Percentiles rank a stretch among this genome's conserved stretches.
phyloP scores from a whole-genome alignment of 768 basidiomycete species.

The Russula griseocarnosa region DNA sequence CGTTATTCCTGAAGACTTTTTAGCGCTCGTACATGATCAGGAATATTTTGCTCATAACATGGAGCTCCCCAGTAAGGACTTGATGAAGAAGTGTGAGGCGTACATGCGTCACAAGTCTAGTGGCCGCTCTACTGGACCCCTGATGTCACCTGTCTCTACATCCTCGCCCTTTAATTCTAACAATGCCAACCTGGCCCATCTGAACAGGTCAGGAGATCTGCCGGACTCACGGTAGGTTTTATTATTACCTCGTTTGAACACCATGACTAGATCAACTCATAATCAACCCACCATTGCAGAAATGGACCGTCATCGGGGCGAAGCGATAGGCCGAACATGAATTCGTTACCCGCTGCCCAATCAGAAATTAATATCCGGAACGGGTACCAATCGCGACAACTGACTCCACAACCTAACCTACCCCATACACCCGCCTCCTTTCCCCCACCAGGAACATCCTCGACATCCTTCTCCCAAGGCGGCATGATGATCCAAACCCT shows the following conservation, averaged over 20 bases:
- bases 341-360: slow-evolving; percentile 16
- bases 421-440: slow-evolving; percentile 16
- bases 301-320: slow-evolving; percentile 8
- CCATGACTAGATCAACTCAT: not conserved
- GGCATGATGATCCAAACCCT: slow-evolving; percentile 43
- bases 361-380: slow-evolving; percentile 26
- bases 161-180: slow-evolving; percentile 42
- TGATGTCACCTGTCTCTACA: slow-evolving; percentile 38
- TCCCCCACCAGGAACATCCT: slow-evolving; percentile 33
- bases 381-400: slow-evolving; percentile 26
- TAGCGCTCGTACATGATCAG: slow-evolving; percentile 82
- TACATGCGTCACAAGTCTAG: slow-evolving; percentile 70
- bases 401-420: slow-evolving; percentile 23
- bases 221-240: slow-evolving; percentile 24
- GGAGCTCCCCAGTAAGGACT: slow-evolving; percentile 91
- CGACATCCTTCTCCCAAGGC: slow-evolving; percentile 43
- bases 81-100: slow-evolving; percentile 92
- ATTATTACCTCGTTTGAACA: not conserved
- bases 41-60: slow-evolving; percentile 86
- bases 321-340: slow-evolving; percentile 9
- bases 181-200: slow-evolving; percentile 25
- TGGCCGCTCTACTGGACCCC: slow-evolving; percentile 47
- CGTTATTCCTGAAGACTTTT: slow-evolving; percentile 87
- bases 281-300: not conserved
- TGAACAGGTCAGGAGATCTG: slow-evolving; percentile 22